These are phyloP conservation scores for Cystoisospora suis DNA, from an alignment of 169 alveolate genomes.

Conservation along the genomic window DNA sequence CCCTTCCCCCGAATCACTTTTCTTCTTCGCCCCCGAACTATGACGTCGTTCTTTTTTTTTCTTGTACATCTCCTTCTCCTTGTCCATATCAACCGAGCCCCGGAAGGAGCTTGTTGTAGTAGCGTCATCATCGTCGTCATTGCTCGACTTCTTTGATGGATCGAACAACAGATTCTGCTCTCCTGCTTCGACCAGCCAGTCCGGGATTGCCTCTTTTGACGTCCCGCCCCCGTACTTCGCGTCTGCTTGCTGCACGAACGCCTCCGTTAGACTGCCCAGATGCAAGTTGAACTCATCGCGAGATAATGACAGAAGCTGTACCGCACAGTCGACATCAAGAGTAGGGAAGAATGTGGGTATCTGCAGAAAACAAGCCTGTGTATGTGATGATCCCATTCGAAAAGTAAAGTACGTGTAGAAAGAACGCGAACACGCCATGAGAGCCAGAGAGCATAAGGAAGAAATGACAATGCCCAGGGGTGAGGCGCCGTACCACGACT, in stretches of 20 bases:
- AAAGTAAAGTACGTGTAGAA: too few relatives aligned
- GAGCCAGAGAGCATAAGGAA: too few relatives aligned
- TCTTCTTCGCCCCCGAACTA: not conserved
- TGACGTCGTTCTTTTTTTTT: constrained; percentile 35
- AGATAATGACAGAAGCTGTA: constrained; percentile 44
- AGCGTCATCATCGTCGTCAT: constrained; percentile 14
- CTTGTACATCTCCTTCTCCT: constrained; percentile 47
- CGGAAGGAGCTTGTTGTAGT: not conserved
- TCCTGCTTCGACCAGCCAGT: constrained; percentile 54
- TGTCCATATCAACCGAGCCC: constrained; percentile 16
- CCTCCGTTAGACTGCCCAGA: constrained; percentile 54
- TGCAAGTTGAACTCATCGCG: constrained; percentile 52
- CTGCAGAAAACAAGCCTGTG: too few relatives aligned
- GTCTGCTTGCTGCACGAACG: constrained; percentile 54
- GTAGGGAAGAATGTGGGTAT: too few relatives aligned
- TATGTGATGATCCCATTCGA: too few relatives aligned
- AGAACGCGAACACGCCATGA: too few relatives aligned
- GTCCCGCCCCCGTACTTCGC: constrained; percentile 21
- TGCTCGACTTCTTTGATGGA: not conserved
- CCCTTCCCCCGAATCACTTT: not conserved
- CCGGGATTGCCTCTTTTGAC: constrained; percentile 48
- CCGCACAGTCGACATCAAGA: too few relatives aligned
- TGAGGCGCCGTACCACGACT: too few relatives aligned
- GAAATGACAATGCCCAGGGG: too few relatives aligned
- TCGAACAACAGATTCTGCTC: constrained; percentile 41